A percentile compares a stretch with the other conserved stretches of the same genome.
These are phyloP conservation scores for Gyrodon lividus DNA, from an alignment of 768 basidiomycete species.

Conservation along the genomic window DNA sequence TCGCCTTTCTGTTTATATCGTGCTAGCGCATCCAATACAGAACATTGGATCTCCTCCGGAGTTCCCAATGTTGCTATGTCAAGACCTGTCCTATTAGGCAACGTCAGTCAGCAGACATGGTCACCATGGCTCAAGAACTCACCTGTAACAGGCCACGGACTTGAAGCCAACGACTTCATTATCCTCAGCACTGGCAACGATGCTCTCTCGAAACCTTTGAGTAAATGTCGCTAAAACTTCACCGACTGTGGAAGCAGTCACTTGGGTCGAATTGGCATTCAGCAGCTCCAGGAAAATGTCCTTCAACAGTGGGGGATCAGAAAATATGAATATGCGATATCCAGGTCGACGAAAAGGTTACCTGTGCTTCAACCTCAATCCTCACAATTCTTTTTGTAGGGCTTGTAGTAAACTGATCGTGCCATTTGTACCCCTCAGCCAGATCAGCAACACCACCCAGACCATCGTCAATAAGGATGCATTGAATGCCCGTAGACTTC, in stretches of 20 bases:
- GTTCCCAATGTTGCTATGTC: slow-evolving; percentile 40
- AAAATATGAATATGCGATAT: slow-evolving; percentile 6
- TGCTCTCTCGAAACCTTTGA: slow-evolving; percentile 32
- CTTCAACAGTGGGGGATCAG: slow-evolving; percentile 7
- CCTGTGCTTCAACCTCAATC: slow-evolving; percentile 73
- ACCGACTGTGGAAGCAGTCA: slow-evolving; percentile 17
- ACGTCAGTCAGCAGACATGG: not conserved
- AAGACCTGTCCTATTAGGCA: slow-evolving; percentile 54
- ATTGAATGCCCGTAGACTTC: slow-evolving; percentile 56
- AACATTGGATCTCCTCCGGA: slow-evolving; percentile 29
- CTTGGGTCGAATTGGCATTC: not conserved
- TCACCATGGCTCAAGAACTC: not conserved
- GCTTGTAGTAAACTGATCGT: slow-evolving; percentile 55
- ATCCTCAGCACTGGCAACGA: slow-evolving; percentile 42
- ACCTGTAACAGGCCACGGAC: slow-evolving; percentile 69
- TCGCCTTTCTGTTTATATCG: slow-evolving; percentile 36
- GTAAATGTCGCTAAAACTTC: slow-evolving; percentile 30
- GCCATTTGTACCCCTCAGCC: slow-evolving; percentile 57
- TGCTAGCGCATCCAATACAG: slow-evolving; percentile 32
- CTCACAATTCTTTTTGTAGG: slow-evolving; percentile 62
- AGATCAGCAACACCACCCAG: slow-evolving; percentile 47
- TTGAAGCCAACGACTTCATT: slow-evolving; percentile 66
- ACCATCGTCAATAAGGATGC: slow-evolving; percentile 74
- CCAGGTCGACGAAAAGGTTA: slow-evolving; percentile 21
- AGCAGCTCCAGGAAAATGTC: slow-evolving; percentile 25